These are phyloP conservation scores for Phytophthora capsici DNA, from an alignment of 352 stramenopile genomes.

Conservation along the genomic window DNA sequence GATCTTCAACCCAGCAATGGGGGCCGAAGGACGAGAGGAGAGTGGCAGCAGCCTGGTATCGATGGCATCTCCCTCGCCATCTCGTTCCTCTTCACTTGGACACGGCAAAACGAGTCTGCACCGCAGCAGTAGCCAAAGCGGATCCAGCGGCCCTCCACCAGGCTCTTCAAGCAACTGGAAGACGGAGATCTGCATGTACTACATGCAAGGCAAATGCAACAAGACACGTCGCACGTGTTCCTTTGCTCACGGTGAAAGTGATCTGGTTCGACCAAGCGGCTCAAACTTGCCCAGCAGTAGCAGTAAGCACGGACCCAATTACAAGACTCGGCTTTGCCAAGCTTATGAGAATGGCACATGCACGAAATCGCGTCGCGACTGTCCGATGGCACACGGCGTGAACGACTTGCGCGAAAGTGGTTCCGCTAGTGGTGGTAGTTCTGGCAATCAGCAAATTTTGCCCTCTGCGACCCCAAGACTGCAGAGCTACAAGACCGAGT, in stretches of 20 bases:
- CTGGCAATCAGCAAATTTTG: slow-evolving; percentile 38
- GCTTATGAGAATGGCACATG: slow-evolving; percentile 78
- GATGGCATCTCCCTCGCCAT: slow-evolving; percentile 33
- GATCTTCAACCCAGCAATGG: slow-evolving; percentile 69
- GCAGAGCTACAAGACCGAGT: slow-evolving; percentile 90
- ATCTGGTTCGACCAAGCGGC: slow-evolving; percentile 60
- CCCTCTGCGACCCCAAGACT: slow-evolving; percentile 63
- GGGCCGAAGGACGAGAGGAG: slow-evolving; percentile 31
- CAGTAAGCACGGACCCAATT: slow-evolving; percentile 48
- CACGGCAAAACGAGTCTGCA: slow-evolving; percentile 41
- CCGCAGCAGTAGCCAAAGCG: slow-evolving; percentile 37
- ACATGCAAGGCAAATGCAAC: slow-evolving; percentile 90
- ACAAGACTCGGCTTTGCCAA: slow-evolving; percentile 85
- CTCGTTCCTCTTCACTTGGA: slow-evolving; percentile 28
- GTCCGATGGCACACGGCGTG: slow-evolving; percentile 76
- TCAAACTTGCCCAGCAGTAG: slow-evolving; percentile 5
- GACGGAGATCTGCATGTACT: slow-evolving; percentile 91
- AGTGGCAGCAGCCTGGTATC: slow-evolving; percentile 21
- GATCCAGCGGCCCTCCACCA: slow-evolving; percentile 26
- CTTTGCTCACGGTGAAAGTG: slow-evolving; percentile 85
- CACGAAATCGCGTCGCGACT: slow-evolving; percentile 79
- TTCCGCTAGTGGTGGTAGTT: slow-evolving; percentile 18
- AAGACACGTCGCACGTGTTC: slow-evolving; percentile 88
- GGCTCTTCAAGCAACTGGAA: slow-evolving; percentile 80
- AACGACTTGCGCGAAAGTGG: slow-evolving; percentile 70